Evolutionary conservation across 2,329 filamentous ascomycete species (phyloP).

Genomic region (Bipolaris sorokiniana): DNA sequence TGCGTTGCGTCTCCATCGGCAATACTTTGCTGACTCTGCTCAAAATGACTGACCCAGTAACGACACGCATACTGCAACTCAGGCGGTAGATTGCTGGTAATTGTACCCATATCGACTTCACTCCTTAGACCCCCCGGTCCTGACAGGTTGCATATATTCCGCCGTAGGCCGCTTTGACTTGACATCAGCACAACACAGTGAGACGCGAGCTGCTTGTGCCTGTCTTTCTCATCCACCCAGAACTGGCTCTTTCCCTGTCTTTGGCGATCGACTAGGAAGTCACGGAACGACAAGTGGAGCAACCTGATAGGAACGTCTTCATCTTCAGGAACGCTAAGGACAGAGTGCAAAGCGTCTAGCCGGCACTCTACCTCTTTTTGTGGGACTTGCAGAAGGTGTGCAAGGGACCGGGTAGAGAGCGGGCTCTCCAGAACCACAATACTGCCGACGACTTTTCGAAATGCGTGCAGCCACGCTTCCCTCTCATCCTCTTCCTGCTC

Average conservation of each 20-base stretch:
- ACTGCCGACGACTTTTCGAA: constrained; percentile 24
- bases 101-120: constrained; percentile 18
- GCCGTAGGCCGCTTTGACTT: constrained; percentile 31
- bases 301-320: constrained; percentile 39
- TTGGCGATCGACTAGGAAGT: constrained; percentile 32
- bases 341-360: constrained; percentile 40
- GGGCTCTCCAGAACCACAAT: constrained; percentile 31
- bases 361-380: constrained; percentile 24
- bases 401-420: constrained; percentile 21
- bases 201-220: constrained; percentile 42
- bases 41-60: constrained; percentile 44
- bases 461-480: constrained; percentile 18
- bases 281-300: constrained; percentile 38
- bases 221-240: constrained; percentile 46
- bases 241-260: constrained; percentile 33
- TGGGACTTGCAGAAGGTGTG: constrained; percentile 21
- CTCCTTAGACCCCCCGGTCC: constrained; percentile 11
- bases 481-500: constrained; percentile 40
- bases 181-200: constrained; percentile 50
- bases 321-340: constrained; percentile 31
- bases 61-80: constrained; percentile 46
- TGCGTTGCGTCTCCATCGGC: constrained; percentile 35
- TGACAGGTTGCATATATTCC: constrained; percentile 45
- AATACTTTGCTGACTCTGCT: constrained; percentile 25
- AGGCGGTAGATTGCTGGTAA: constrained; percentile 17